These are phyloP conservation scores for Casaregolazyma suthepensis DNA, from an alignment of 1,139 yeast species.

Conservation along the genomic window DNA sequence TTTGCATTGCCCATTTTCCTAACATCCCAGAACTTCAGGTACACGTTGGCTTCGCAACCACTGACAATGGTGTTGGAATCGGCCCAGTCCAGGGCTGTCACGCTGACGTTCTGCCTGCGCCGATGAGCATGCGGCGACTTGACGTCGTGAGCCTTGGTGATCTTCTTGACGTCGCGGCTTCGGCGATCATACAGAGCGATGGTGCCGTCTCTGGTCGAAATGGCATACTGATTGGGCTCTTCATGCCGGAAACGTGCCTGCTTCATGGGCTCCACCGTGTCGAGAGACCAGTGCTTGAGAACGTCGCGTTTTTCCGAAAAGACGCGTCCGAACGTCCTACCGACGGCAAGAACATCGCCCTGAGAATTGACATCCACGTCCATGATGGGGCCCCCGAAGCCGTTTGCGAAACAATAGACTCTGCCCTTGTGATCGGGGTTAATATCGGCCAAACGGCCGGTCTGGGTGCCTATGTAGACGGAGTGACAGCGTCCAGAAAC, in stretches of 20 bases:
- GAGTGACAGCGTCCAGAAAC: background rate
- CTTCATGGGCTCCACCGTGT: constrained; percentile 10
- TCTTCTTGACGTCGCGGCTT: background rate
- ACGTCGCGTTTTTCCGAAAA: background rate
- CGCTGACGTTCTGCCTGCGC: constrained; percentile 16
- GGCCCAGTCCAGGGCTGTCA: constrained; percentile 21
- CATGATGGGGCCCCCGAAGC: background rate
- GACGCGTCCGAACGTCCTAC: background rate
- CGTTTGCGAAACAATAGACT: background rate
- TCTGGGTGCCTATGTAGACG: background rate
- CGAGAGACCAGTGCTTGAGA: background rate
- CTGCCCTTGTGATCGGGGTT: background rate
- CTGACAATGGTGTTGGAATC: constrained; percentile 16
- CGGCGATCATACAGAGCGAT: constrained; percentile 13
- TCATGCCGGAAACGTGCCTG: constrained; percentile 14
- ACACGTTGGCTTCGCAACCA: constrained; percentile 17
- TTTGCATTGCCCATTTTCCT: constrained; percentile 11
- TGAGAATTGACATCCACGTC: background rate
- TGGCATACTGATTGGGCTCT: constrained; percentile 6
- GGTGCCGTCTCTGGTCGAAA: constrained; percentile 14
- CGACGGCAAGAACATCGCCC: background rate
- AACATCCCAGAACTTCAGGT: constrained; percentile 25
- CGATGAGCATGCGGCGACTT: background rate
- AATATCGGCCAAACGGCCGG: background rate
- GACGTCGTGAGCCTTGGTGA: constrained; percentile 11